These are phyloP conservation scores for Podospora comata DNA, from an alignment of 495 filamentous ascomycete species.

Conservation along the genomic window DNA sequence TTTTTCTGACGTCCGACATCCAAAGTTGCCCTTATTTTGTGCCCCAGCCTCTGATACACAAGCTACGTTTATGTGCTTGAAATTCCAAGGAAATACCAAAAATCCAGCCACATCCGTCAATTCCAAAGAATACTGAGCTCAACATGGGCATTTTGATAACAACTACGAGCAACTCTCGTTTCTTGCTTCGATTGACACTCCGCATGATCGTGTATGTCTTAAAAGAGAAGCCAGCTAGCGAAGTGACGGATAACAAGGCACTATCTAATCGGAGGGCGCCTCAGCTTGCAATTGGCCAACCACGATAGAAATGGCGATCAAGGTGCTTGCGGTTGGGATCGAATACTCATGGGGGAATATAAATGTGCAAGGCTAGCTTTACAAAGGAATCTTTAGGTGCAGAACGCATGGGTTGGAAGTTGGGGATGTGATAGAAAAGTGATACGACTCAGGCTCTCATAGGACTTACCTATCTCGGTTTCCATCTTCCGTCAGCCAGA, in stretches of 20 bases:
- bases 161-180: background rate
- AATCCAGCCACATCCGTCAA: background rate
- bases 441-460: background rate
- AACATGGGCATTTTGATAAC: background rate
- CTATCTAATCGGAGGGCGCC: background rate
- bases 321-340: background rate
- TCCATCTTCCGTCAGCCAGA: background rate
- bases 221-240: background rate
- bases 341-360: background rate
- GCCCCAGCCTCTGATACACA: constrained; percentile 48
- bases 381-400: background rate
- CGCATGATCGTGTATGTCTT: background rate
- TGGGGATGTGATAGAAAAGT: background rate
- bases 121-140: background rate
- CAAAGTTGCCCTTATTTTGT: constrained; percentile 46
- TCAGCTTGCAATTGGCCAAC: background rate
- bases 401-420: background rate
- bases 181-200: background rate
- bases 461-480: background rate
- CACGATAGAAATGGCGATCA: background rate
- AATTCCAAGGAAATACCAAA: constrained; percentile 18
- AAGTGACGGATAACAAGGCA: background rate
- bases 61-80: too few relatives aligned
- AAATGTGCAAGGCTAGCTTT: background rate
- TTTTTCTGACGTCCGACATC: constrained; percentile 39